phyloP scores from a whole-genome alignment of 306 rosid species.

The Parietaria judaica region DNA sequence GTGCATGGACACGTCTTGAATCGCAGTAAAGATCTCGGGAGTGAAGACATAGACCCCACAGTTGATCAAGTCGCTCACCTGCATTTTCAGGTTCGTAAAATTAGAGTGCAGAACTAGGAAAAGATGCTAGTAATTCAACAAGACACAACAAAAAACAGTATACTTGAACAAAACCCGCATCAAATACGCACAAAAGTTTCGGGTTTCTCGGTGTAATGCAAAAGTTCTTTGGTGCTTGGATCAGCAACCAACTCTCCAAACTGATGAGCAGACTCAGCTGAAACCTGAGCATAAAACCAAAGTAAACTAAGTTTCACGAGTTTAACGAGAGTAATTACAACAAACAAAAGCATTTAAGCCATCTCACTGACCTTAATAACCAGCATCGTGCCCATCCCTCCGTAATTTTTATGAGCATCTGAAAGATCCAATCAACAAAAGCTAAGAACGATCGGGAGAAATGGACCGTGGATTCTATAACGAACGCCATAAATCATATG shows the following conservation, averaged over 20 bases:
- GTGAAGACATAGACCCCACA: conserved; percentile 82
- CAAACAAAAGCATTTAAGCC: neutral
- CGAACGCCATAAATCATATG: too few species aligned
- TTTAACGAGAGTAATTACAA: conserved; percentile 8
- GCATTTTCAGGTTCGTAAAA: conserved; percentile 21
- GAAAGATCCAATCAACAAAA: conserved; percentile 7
- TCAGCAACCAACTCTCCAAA: conserved; percentile 97
- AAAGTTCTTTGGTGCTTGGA: conserved; percentile 74
- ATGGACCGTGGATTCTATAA: neutral
- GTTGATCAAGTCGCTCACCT: conserved; percentile 86
- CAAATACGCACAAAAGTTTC: conserved; percentile 46
- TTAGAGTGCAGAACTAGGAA: conserved; percentile 13
- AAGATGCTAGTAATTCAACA: conserved; percentile 3
- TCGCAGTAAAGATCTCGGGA: conserved; percentile 57
- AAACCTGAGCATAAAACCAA: conserved; percentile 50
- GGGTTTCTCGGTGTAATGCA: conserved; percentile 97
- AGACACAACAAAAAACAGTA: conserved; percentile 1
- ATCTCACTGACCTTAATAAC: conserved; percentile 35
- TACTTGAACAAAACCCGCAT: neutral
- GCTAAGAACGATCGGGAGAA: neutral
- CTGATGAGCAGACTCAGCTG: conserved; percentile 76
- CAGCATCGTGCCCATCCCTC: conserved; percentile 46
- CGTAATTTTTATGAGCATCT: conserved; percentile 39
- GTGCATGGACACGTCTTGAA: conserved; percentile 50
- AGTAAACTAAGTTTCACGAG: neutral